Base-by-base conservation (phyloP, 768 basidiomycete species). In the Mycena alexandri region DNA sequence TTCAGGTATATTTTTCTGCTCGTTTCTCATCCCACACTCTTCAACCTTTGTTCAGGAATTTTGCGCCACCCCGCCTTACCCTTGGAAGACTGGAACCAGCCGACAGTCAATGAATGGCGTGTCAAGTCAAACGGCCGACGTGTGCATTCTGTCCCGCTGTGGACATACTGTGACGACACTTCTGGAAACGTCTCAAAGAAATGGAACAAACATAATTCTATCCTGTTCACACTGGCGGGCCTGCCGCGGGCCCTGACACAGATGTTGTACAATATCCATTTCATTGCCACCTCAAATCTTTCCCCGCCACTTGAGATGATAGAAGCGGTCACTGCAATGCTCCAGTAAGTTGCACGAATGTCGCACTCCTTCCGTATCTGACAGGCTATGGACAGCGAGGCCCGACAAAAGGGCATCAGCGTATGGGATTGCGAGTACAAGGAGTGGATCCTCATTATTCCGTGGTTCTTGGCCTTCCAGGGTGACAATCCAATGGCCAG, bases 401-500 rank as follows among this genome's bases (percentile, higher is more conserved):
- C 24, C 1, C 36, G 42, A 4, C 76, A 80, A 51, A 41, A 72
- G 0, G 82, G 83, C 0, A 75, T 84, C 2, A 78, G 78, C 75
- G 82, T 80, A 3, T 85, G 78, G 77, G 83, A 84, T 59, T 71
- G 61, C 33, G 42, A 57, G 1, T 13, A 38, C 0, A 65, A 77
- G 5, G 80, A 82, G 59, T 51, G 63, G 1, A 73, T 79, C 4
- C 69, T 81, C 2, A 29, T 82, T 0, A 70, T 82, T 43, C 76
- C 77, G 0, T 58, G 34, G 3, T 66, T 80, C 5, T 70, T 82
- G 0, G 79, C 79, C 0, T 36, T 83, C 11, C 73, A 80, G 0
- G 84, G 83, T 0, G 82, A 86, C 64, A 85, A 86, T 67, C 84
- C 82, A 0, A 84, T 84, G 84, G 80, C 79, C 34, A 79, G 83